Base-by-base conservation (phyloP, 768 basidiomycete species). In the Leucogyrophana mollusca region DNA sequence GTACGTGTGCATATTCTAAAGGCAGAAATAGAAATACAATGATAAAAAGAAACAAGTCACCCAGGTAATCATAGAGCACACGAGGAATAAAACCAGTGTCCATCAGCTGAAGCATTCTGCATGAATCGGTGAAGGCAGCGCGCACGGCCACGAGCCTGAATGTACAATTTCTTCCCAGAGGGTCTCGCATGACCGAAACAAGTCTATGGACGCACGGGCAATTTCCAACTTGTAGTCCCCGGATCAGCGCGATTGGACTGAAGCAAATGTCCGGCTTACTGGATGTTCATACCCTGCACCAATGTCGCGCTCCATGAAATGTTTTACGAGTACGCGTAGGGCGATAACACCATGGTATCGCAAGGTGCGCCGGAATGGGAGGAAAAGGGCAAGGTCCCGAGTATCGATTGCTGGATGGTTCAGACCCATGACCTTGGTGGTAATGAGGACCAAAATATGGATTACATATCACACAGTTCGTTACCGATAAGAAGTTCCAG, bases 361-460 rank as follows among this genome's bases (percentile, higher is more conserved):
- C 4, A 77, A 63, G 32, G 64, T 70, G 50, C 70, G 71, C 13
- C 74, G 70, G 37, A 81, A 65, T 9, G 80, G 77, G 33, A 72
- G 62, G 60, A 74, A 82, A 18, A 78, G 60, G 3, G 77, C 79
- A 10, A 77, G 66, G 49, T 82, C 80, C n/a, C 80, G 71, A 2
- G 78, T 81, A 49, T 75, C 55, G 34, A 78, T 60, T 8, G 77
- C 68, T 8, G 77, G 73, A 56, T 81, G 79, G 18, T 70, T 69
- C 32, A 81, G 57, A 11, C 73, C 75, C 55, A 82, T 56, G 11
- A 79, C 71, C 79, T 82, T 53, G 13, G 11, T 24, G n/a, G 46
- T 27, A 20, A 23, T 16, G 14, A 18, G 22, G 37, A 42, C 9
- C 40, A 39, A 16, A 7, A 25, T 4, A 16, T 18, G 16, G 9